Evolutionary conservation across 345 rosid genomes (phyloP), one percentile per base, ranked within the genome.

Genomic region (Camelina laxa): DNA sequence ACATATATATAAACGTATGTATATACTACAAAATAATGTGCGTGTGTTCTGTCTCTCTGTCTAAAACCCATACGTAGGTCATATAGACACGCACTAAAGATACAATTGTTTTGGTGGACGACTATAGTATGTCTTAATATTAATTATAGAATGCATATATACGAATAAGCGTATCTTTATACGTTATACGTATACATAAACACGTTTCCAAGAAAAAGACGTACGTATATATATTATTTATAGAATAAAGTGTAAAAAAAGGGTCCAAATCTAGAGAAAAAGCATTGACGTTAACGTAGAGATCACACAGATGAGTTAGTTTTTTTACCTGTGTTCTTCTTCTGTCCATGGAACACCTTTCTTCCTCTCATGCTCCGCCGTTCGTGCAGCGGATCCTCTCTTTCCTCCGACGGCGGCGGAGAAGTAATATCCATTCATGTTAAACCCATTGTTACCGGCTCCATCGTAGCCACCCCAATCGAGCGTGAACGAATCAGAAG

Each of bases 321-420:
- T 55, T 36, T 55, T 80, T 5, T 81, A 92, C 99, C 96, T 96
- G 83, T 96, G 99, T 75, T 96, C 99, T 76, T 93, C 98, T 78
- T 93, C 98, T 3, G 97, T 93, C 98, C 98, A 93, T 3, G 98
- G 97, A 22, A 96, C 91, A 16, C 99, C 99, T 85, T 91, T 96
- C 89, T 96, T 96, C 82, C 98, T 84, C 65, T 96, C 99, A 55
- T 85, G 97, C 65, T 96, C 96, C 3, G 88, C 84, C 65, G 92
- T 75, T 39, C 93, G 75, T 6, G 83, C 72, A 0, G 80, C 82
- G 0, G 87, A 58, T 70, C 89, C 89, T 75, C 96, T 85, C 76
- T 87, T 96, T 14, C 87, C 95, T 65, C 89, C 87, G 16, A 84
- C 91, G 62, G 87, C 79, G 4, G 88, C 69, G 59, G 30, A 27